Percentiles rank a stretch among this genome's conserved stretches.
These are phyloP conservation scores for Candida albicans DNA, from an alignment of 1,139 yeast species.

Conservation along the genomic window DNA sequence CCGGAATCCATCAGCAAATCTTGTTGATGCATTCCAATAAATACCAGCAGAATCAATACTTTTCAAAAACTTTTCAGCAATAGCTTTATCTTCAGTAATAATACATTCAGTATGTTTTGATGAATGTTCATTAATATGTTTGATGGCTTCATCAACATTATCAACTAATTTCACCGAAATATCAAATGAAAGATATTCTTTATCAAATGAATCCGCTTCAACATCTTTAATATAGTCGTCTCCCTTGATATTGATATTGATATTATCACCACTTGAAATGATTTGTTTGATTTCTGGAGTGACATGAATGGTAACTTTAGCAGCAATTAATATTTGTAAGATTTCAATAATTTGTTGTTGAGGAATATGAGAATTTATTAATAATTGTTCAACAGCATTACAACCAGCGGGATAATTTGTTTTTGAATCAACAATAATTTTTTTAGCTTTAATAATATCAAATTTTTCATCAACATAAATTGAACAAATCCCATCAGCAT, in stretches of 20 bases:
- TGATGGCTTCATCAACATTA: slow-evolving; percentile 66
- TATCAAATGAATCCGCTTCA: slow-evolving; percentile 65
- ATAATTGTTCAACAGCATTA: slow-evolving; percentile 88
- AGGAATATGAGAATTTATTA: slow-evolving; percentile 60
- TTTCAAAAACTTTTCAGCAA: slow-evolving; percentile 75
- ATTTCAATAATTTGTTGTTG: slow-evolving; percentile 40
- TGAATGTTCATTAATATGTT: slow-evolving; percentile 85
- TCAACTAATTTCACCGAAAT: slow-evolving; percentile 68
- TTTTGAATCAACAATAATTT: slow-evolving; percentile 79
- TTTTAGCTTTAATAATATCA: slow-evolving; percentile 71
- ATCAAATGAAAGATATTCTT: slow-evolving; percentile 81
- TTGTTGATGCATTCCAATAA: slow-evolving; percentile 96
- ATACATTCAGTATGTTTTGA: slow-evolving; percentile 97
- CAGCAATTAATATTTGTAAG: slow-evolving; percentile 51
- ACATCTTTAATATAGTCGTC: slow-evolving; percentile 34
- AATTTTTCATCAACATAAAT: slow-evolving; percentile 78
- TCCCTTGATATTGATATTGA: too few species aligned
- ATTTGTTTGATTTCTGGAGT: slow-evolving; percentile 48
- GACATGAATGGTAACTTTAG: slow-evolving; percentile 74
- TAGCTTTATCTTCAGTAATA: slow-evolving; percentile 66
- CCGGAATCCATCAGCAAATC: slow-evolving; percentile 98
- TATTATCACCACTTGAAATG: slow-evolving; percentile 16
- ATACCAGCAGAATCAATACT: slow-evolving; percentile 96
- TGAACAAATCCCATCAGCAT: slow-evolving; percentile 97
- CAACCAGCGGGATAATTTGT: slow-evolving; percentile 98